phyloP scores from a whole-genome alignment of 2,329 filamentous ascomycete species.

The Sordariomycetes sp. region DNA sequence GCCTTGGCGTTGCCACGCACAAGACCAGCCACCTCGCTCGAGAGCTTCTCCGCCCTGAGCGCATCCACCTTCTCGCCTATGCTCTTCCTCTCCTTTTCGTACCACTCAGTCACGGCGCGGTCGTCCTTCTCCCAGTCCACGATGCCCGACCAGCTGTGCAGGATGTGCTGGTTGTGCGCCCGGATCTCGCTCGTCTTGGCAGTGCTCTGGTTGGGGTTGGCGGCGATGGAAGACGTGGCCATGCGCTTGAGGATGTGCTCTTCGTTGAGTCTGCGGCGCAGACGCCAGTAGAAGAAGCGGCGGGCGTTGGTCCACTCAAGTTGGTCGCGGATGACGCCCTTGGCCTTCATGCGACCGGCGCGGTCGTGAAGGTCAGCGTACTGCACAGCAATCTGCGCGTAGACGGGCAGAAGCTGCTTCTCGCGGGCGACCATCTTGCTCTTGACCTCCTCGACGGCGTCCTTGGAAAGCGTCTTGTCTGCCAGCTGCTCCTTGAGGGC shows the following conservation, averaged over 20 bases:
- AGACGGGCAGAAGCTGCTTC: constrained; percentile 82
- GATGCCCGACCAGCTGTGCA: constrained; percentile 77
- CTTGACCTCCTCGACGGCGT: constrained; percentile 73
- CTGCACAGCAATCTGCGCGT: constrained; percentile 89
- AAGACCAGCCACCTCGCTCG: constrained; percentile 34
- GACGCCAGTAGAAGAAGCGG: constrained; percentile 99
- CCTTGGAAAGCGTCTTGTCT: constrained; percentile 53
- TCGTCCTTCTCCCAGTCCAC: constrained; percentile 72
- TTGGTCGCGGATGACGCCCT: constrained; percentile 79
- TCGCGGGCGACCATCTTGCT: constrained; percentile 77
- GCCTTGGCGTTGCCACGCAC: constrained; percentile 49
- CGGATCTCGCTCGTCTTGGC: constrained; percentile 45
- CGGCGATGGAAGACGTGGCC: constrained; percentile 31
- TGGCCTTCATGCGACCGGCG: constrained; percentile 95
- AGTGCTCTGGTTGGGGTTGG: constrained; percentile 17
- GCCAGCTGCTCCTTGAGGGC: constrained; percentile 71
- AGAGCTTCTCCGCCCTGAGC: constrained; percentile 64
- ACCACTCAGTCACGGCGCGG: constrained; percentile 82
- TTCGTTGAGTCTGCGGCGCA: constrained; percentile 92
- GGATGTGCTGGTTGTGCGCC: constrained; percentile 58
- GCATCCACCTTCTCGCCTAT: constrained; percentile 78
- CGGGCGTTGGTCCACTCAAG: constrained; percentile 83
- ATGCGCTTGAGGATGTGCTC: constrained; percentile 95
- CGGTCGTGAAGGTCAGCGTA: constrained; percentile 97
- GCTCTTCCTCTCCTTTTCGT: constrained; percentile 83